Conservation (phyloP, 106 monocot genomes). For the Apostasia shenzhenica region DNA sequence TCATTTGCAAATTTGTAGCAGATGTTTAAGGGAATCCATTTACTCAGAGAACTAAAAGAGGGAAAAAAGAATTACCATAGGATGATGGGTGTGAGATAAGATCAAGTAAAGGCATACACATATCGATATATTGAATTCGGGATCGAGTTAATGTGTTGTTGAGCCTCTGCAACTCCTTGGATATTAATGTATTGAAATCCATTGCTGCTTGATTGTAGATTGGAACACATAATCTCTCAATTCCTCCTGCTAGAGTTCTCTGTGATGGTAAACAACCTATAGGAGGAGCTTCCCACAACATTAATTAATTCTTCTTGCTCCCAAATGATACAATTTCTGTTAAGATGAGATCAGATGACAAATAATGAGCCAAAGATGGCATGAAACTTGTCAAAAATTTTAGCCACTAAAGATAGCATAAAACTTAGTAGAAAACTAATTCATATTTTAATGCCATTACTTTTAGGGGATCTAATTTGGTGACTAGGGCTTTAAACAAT, state of each 20-base stretch:
- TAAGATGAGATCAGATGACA: not conserved
- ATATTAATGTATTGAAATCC: constrained; percentile 29
- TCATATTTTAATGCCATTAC: too few species aligned
- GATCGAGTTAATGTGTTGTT: constrained; percentile 10
- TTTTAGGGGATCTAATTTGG: too few species aligned
- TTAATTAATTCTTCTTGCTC: constrained; percentile 37
- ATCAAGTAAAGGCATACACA: constrained; percentile 35
- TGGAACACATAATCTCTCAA: constrained; percentile 27
- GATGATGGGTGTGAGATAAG: constrained; percentile 25
- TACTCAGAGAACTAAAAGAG: not conserved
- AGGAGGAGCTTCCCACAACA: constrained; percentile 27
- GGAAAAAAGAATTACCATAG: constrained; percentile 43
- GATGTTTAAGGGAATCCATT: not conserved
- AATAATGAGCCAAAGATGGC: not conserved
- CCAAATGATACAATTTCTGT: constrained; percentile 27
- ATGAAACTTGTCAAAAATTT: too few species aligned
- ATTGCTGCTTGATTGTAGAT: constrained; percentile 36
- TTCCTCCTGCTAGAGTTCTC: constrained; percentile 43
- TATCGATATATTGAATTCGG: constrained; percentile 33
- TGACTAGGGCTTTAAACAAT: too few species aligned
- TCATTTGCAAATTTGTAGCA: not conserved
- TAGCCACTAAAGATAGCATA: too few species aligned
- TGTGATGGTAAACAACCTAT: constrained; percentile 45
- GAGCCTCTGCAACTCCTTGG: constrained; percentile 18
- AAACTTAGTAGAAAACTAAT: too few species aligned